These are phyloP conservation scores for Trypanosoma cruzi DNA, from an alignment of 208 protist genomes.

Conservation along the genomic window DNA sequence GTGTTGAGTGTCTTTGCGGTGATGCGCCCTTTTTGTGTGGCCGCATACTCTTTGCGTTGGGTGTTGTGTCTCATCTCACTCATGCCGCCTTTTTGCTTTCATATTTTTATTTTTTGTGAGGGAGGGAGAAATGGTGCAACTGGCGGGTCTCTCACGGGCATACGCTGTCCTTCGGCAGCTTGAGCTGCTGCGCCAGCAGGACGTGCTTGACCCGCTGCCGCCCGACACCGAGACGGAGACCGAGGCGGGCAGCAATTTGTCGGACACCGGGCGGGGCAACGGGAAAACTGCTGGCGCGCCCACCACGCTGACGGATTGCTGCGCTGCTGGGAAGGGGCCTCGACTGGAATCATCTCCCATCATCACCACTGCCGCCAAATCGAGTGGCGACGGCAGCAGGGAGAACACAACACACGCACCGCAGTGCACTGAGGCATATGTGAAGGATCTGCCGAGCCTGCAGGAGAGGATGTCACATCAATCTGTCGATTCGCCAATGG, in stretches of 20 bases:
- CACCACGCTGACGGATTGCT: background rate
- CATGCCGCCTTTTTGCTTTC: no score
- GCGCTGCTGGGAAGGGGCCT: no score
- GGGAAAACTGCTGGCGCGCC: no score
- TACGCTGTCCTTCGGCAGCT: slow-evolving; percentile 72
- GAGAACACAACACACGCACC: background rate
- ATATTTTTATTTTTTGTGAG: background rate
- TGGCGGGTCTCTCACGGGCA: slow-evolving; percentile 49
- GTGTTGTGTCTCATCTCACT: no score
- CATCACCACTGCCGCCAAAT: background rate
- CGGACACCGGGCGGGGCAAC: no score
- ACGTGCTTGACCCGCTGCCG: slow-evolving; percentile 41
- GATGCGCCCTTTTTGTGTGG: no score
- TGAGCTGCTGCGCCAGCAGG: slow-evolving; percentile 52
- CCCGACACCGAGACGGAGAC: slow-evolving; percentile 7
- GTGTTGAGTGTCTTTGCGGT: background rate
- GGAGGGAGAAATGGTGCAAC: slow-evolving; percentile 18
- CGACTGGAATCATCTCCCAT: background rate
- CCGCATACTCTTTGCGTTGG: no score
- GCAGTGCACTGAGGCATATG: background rate
- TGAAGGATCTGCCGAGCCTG: no score
- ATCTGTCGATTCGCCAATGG: background rate
- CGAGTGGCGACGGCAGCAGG: background rate
- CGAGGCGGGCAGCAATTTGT: slow-evolving; percentile 3
- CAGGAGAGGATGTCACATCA: background rate